A percentile compares a stretch with the other conserved stretches of the same genome.
phyloP scores from a whole-genome alignment of 78 protist genomes.

The Guillardia theta region DNA sequence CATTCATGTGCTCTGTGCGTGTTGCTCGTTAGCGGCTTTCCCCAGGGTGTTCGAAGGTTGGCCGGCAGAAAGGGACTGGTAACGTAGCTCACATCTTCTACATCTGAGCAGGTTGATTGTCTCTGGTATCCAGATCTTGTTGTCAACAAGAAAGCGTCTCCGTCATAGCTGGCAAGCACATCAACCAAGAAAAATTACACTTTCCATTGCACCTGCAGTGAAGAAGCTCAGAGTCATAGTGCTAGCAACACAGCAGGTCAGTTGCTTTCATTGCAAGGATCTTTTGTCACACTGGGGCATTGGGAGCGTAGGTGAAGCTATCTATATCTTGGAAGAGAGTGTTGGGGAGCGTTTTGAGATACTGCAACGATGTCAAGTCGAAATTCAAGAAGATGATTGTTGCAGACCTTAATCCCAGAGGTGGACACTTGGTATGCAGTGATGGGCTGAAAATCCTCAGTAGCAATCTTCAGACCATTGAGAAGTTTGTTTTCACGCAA shows the following conservation, averaged over 20 bases:
- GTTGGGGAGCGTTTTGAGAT: not conserved
- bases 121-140: not conserved
- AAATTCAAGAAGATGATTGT: too few species aligned
- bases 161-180: too few species aligned
- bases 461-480: constrained; percentile 8
- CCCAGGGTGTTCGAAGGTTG: not conserved
- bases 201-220: not conserved
- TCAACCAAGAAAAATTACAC: not conserved
- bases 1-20: not conserved
- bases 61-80: not conserved
- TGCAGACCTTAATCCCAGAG: not conserved
- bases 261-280: too few species aligned
- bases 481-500: constrained; percentile 23
- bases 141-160: not conserved
- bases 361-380: not conserved
- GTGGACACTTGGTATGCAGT: not conserved
- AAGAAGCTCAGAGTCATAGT: not conserved
- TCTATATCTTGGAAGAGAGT: not conserved
- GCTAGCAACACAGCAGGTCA: too few species aligned
- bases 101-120: not conserved
- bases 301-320: not conserved
- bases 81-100: not conserved
- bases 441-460: constrained; percentile 17
- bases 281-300: too few species aligned
- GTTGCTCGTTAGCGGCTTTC: not conserved